Evolutionary conservation across 2,329 filamentous ascomycete genomes (phyloP).

Genomic region (Elsinoe australis): DNA sequence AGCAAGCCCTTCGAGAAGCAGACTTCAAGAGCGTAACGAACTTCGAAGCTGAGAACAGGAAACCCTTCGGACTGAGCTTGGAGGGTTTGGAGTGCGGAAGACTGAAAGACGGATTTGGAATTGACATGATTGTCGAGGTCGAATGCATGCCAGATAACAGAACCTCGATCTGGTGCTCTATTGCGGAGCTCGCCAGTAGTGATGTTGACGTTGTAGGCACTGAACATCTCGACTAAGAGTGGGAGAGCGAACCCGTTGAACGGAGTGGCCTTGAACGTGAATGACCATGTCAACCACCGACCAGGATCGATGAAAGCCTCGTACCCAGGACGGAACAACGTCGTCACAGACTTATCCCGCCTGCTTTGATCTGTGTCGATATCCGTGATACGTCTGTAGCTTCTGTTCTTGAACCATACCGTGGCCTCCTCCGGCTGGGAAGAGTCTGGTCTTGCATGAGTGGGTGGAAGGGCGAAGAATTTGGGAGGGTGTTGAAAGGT

Average conservation of each 20-base stretch:
- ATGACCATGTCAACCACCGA: slow-evolving; percentile 54
- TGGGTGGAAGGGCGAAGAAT: slow-evolving; percentile 32
- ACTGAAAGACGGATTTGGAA: slow-evolving; percentile 8
- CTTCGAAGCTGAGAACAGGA: slow-evolving; percentile 48
- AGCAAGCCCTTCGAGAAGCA: slow-evolving; percentile 76
- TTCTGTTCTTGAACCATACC: slow-evolving; percentile 42
- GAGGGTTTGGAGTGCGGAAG: slow-evolving; percentile 22
- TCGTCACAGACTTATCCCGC: slow-evolving; percentile 13
- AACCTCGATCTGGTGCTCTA: not conserved
- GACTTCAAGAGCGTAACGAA: slow-evolving; percentile 86
- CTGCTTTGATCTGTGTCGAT: slow-evolving; percentile 41
- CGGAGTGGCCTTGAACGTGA: slow-evolving; percentile 35
- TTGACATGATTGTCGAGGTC: slow-evolving; percentile 11
- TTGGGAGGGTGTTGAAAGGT: slow-evolving; percentile 35
- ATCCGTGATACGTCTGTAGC: slow-evolving; percentile 58
- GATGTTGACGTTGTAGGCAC: slow-evolving; percentile 8
- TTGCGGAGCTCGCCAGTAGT: slow-evolving; percentile 5
- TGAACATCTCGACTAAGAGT: slow-evolving; percentile 9
- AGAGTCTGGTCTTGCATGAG: too few relatives aligned
- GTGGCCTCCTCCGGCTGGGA: too few relatives aligned
- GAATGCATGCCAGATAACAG: slow-evolving; percentile 5
- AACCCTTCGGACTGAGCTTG: slow-evolving; percentile 18
- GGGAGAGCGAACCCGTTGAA: slow-evolving; percentile 24
- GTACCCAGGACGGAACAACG: slow-evolving; percentile 10
- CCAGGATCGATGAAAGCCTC: slow-evolving; percentile 29